Conservation (phyloP, 768 basidiomycete species). For the Cubamyces sp. region DNA sequence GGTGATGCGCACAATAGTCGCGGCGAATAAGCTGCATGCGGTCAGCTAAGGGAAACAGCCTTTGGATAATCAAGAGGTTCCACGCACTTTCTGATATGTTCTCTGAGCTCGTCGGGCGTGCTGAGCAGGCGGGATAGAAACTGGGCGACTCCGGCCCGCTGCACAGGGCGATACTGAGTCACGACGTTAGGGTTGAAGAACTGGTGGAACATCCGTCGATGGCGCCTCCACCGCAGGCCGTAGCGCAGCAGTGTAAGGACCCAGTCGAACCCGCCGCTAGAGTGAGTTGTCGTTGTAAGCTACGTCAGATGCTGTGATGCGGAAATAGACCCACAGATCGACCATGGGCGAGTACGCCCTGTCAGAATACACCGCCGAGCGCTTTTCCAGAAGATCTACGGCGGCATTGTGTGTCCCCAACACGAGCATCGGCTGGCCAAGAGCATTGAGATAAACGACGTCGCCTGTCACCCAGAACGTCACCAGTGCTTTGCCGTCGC, state of each 20-base stretch:
- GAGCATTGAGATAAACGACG: constrained; percentile 17
- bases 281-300: not conserved
- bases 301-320: no score
- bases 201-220: constrained; percentile 10
- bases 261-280: constrained; percentile 12
- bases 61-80: not conserved
- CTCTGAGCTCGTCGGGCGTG: not conserved
- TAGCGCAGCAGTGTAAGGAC: constrained; percentile 5
- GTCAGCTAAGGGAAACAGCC: constrained; percentile 1
- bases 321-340: not conserved
- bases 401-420: constrained; percentile 18
- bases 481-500: not conserved
- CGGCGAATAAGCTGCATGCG: constrained; percentile 24
- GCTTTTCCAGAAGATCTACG: constrained; percentile 29
- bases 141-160: not conserved
- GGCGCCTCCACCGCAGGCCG: constrained; percentile 10
- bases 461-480: not conserved
- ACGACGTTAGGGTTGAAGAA: not conserved
- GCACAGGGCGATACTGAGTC: not conserved
- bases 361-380: constrained; percentile 27
- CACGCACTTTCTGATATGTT: constrained; percentile 11
- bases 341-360: constrained; percentile 11
- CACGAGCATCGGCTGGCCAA: constrained; percentile 20
- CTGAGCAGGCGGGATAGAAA: constrained; percentile 6
- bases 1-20: constrained; percentile 25